Percentiles rank a stretch among this genome's conserved stretches.
These are phyloP conservation scores for Hebeloma cylindrosporum DNA, from an alignment of 768 basidiomycete species.

Conservation along the genomic window DNA sequence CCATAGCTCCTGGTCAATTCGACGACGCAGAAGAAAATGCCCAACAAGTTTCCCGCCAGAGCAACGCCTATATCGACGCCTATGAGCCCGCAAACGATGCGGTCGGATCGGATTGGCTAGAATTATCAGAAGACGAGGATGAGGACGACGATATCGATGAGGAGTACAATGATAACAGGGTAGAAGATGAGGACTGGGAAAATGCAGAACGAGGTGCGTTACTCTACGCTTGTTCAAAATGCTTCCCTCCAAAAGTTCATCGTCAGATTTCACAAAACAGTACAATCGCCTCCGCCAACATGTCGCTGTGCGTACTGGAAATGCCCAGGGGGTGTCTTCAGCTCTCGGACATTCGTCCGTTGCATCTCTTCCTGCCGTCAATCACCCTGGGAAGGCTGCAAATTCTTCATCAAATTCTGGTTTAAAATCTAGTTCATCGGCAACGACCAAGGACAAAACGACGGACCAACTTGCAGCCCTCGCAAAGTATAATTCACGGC, in stretches of 20 bases:
- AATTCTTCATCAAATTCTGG: slow-evolving; percentile 21
- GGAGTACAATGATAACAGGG: slow-evolving; percentile 55
- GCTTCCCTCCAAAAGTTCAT: slow-evolving; percentile 14
- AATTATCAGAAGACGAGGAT: slow-evolving; percentile 37
- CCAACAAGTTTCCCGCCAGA: slow-evolving; percentile 20
- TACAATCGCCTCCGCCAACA: slow-evolving; percentile 95
- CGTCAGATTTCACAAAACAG: slow-evolving; percentile 94
- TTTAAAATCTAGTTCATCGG: slow-evolving; percentile 18
- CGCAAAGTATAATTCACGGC: slow-evolving; percentile 72
- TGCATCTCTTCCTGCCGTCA: slow-evolving; percentile 68
- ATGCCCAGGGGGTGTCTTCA: slow-evolving; percentile 58
- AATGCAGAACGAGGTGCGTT: slow-evolving; percentile 73
- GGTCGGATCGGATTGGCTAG: slow-evolving; percentile 32
- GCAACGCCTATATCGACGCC: slow-evolving; percentile 46
- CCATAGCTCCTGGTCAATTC: slow-evolving; percentile 54
- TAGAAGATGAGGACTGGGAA: slow-evolving; percentile 90
- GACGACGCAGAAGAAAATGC: slow-evolving; percentile 52
- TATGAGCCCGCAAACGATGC: slow-evolving; percentile 38
- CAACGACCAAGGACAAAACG: slow-evolving; percentile 54
- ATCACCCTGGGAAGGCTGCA: slow-evolving; percentile 51
- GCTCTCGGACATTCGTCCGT: slow-evolving; percentile 51
- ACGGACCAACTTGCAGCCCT: slow-evolving; percentile 73
- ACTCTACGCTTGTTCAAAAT: slow-evolving; percentile 1
- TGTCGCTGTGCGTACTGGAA: slow-evolving; percentile 77
- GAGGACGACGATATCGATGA: slow-evolving; percentile 45